Evolutionary conservation across 108 stramenopile genomes (phyloP), one percentile per base, ranked within the genome.

Genomic region (Ochromonas danica): DNA sequence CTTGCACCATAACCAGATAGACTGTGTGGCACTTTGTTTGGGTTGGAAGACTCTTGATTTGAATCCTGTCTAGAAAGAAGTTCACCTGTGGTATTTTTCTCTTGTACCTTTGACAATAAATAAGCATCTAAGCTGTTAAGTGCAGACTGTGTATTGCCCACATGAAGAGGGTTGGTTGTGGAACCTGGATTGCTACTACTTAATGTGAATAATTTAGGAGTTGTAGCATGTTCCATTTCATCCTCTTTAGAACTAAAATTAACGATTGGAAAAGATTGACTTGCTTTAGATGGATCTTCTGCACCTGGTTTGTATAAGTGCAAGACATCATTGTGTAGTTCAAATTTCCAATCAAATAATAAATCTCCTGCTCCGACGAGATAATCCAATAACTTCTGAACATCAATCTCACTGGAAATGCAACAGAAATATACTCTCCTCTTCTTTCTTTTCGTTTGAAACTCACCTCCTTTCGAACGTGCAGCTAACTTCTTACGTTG

Each of bases 391-490:
- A 70, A 70, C 17, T 70, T 40, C 33, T 70, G 67, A 14, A 70
- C 39, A 22, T 70, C 39, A 70, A 70, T 70, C 33, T 70, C 67
- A 17, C 39, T 70, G 39, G 14, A 17, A 31, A 70, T 40, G 40
- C 67, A 70, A 70, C 67, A 70, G 67, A 70, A 70, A 40, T 70
- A 70, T 70, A 70, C 40, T 70, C 67, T 38, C 22, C 67, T 70
- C 67, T 70, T 70, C 22, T 22, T 10, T 10, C 67, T 14, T 31
- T 70, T 38, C 17, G 67, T 40, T 31, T 70, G 39, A 22, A 70
- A 70, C 67, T 70, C 67, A 40, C 67, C 67, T 10, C 67, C 67
- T 22, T 70, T 70, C 36, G 67, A 31, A 70, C 67, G 67, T 22
- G 67, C 67, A 10, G 67, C 40, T 22, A 40, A 40, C 40, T 70